These are phyloP conservation scores for Clathrus columnatus DNA, from an alignment of 768 basidiomycete genomes.

Conservation along the genomic window DNA sequence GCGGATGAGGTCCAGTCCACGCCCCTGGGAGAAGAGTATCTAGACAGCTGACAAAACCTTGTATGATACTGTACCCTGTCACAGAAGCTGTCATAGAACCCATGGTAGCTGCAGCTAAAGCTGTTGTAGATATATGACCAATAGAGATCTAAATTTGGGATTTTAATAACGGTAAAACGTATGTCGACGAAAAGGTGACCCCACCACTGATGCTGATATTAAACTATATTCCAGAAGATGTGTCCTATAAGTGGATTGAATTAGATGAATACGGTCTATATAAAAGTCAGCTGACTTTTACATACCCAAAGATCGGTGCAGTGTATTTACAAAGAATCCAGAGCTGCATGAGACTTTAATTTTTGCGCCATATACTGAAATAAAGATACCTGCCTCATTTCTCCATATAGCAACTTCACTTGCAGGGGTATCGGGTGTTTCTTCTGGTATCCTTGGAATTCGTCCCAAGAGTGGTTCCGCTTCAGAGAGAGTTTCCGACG, in stretches of 20 bases:
- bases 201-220: constrained; percentile 4
- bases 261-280: background rate
- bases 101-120: constrained; percentile 42
- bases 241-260: background rate
- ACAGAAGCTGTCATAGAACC: constrained; percentile 33
- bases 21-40: constrained; percentile 93
- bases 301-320: constrained; percentile 7
- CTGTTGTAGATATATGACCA: constrained; percentile 45
- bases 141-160: constrained; percentile 25
- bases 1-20: constrained; percentile 83
- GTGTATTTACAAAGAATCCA: constrained; percentile 11
- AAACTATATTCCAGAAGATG: constrained; percentile 8
- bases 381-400: background rate
- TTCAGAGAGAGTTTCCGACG: background rate
- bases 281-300: background rate
- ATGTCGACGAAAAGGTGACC: background rate
- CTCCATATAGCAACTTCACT: background rate
- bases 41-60: constrained; percentile 62
- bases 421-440: background rate
- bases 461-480: constrained; percentile 2
- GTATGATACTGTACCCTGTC: constrained; percentile 36
- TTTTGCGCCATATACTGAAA: background rate
- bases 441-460: constrained; percentile 6
- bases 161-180: background rate
- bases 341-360: background rate